Evolutionary conservation across 371 early-diverging fungal species (phyloP), one percentile per base, ranked within the genome.

Genomic region (Mortierella sp.): DNA sequence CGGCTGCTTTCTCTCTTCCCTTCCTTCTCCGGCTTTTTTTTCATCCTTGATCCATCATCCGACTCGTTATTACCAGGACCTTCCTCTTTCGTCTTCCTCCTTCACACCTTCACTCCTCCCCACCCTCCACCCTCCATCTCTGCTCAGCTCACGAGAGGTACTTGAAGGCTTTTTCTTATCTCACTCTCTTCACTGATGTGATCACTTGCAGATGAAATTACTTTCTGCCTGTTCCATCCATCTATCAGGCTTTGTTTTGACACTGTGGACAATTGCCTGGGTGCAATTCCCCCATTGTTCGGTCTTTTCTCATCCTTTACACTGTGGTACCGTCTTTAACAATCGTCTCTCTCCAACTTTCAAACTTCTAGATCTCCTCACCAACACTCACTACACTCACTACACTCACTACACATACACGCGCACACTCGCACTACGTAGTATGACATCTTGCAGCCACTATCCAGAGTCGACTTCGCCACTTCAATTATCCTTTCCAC

Each of bases 131-230:
- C 27, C 27, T 24, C 1, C 50, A 49, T 49, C 10, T 49, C 50
- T 18, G 27, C 27, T 1, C 27, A 1, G 27, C 13, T 24, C 50
- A 49, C 19, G 19, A 43, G 19, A 43, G 45, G 45, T 43, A 19
- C 45, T 43, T 43, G 19, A 39, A 8, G 39, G 10, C 23, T 48
- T 48, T 27, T 54, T n/a, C 27, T 61, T n/a, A 21, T 55, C 51
- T 39, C 39, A 3, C 18, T 46, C 43, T 23, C 81, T 61, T 80
- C 81, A 27, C 58, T 82, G 9, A 80, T 79, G n/a, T 52, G 79
- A 10, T 74, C 78, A 14, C 39, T 39, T 39, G 39, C 8, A n/a
- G n/a, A n/a, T n/a, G n/a, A n/a, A n/a, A n/a, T n/a, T n/a, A n/a
- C n/a, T n/a, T n/a, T n/a, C n/a, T n/a, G n/a, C n/a, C n/a, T n/a